Percentiles rank a stretch among this genome's conserved stretches.
phyloP scores from a whole-genome alignment of 495 filamentous ascomycete genomes.

The Massariosphaeria phaeospora region DNA sequence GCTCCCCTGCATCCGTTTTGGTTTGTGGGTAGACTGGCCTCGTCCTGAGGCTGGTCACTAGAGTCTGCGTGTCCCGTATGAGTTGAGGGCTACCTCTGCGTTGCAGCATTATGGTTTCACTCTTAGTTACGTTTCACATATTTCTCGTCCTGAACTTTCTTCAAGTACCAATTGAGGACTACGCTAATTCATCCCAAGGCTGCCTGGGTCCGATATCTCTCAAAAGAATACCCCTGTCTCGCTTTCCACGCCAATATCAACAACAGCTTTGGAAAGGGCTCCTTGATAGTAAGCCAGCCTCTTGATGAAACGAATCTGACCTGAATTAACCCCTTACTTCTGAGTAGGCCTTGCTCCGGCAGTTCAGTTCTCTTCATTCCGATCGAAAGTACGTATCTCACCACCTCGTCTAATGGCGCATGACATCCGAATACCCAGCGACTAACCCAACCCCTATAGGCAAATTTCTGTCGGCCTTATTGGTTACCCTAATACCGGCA shows the following conservation, averaged over 20 bases:
- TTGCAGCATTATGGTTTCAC: conserved; percentile 58
- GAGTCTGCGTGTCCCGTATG: conserved; percentile 66
- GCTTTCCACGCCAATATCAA: conserved; percentile 90
- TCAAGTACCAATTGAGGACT: no score
- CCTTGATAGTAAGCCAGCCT: no score
- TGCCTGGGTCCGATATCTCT: conserved; percentile 73
- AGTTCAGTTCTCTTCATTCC: conserved; percentile 87
- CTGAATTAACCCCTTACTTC: no score
- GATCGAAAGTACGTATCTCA: conserved; percentile 70
- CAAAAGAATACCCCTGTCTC: conserved; percentile 83
- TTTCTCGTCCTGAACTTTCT: no score
- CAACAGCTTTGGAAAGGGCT: conserved; percentile 59
- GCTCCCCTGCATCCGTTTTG: conserved; percentile 52
- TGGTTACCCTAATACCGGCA: conserved; percentile 45
- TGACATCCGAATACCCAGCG: conserved; percentile 41
- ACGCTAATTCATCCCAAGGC: no score
- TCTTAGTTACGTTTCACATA: conserved; percentile 99
- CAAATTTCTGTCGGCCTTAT: conserved; percentile 53
- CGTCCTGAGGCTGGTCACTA: conserved; percentile 74
- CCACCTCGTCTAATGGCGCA: conserved; percentile 44
- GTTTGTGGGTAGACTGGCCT: conserved; percentile 61
- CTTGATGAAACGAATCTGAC: no score
- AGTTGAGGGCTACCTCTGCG: conserved; percentile 71
- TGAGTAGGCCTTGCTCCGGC: conserved; percentile 55
- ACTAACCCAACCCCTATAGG: no score